Evolutionary conservation across 768 basidiomycete genomes (phyloP).

Genomic region (Rubroboletus pulcherrimus): DNA sequence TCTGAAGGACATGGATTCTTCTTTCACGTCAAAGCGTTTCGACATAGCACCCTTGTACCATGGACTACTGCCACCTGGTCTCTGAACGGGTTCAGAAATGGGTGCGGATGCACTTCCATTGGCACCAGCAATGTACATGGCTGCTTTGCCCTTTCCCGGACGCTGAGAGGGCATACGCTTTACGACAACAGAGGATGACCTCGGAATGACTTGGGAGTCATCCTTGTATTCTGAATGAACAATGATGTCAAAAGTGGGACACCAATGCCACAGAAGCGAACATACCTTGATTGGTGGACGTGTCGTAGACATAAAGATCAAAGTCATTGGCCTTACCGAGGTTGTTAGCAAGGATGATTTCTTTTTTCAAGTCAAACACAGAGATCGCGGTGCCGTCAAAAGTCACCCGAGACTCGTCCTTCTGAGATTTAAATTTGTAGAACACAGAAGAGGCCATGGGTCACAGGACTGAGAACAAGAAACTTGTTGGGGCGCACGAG

Average conservation of each 20-base stretch:
- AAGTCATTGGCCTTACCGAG: conserved; percentile 97
- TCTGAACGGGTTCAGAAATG: conserved; percentile 45
- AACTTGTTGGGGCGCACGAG: conserved; percentile 15
- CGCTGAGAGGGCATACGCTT: conserved; percentile 82
- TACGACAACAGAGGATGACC: conserved; percentile 91
- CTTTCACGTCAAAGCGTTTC: conserved; percentile 86
- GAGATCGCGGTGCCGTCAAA: conserved; percentile 99
- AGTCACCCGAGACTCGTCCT: conserved; percentile 89
- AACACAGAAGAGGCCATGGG: conserved; percentile 90
- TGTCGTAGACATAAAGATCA: conserved; percentile 85
- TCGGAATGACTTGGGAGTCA: conserved; percentile 87
- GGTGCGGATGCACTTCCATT: conserved; percentile 38
- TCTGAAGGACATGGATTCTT: conserved; percentile 43
- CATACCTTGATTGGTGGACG: conserved; percentile 85
- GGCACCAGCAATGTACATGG: conserved; percentile 64
- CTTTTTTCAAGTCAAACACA: conserved; percentile 98
- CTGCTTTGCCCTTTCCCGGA: conserved; percentile 79
- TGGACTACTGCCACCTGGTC: conserved; percentile 36
- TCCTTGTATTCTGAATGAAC: conserved; percentile 74
- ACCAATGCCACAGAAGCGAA: not conserved
- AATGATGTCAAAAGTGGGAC: not conserved
- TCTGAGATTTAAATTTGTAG: conserved; percentile 96
- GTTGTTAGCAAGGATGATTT: conserved; percentile 94
- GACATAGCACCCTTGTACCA: conserved; percentile 81
- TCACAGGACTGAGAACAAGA: conserved; percentile 10